A percentile compares a stretch with the other conserved stretches of the same genome.
phyloP scores from a whole-genome alignment of 176 grass and related monocot species.

The Paspalum vaginatum region DNA sequence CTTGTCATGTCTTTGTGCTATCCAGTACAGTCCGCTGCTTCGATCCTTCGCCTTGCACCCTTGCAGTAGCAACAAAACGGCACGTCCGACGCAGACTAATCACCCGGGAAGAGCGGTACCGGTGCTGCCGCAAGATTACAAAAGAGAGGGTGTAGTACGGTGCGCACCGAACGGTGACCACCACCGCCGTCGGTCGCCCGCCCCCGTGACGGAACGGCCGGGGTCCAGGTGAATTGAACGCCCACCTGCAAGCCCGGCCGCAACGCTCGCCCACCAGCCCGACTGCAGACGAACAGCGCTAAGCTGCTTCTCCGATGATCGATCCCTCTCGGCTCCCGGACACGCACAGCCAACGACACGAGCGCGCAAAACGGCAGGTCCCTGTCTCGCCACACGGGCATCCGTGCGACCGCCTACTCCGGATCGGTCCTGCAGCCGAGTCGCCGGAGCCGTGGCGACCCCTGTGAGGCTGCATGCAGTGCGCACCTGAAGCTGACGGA shows the following conservation, averaged over 20 bases:
- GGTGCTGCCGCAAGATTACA: background rate
- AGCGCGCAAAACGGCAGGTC: background rate
- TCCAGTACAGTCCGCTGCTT: background rate
- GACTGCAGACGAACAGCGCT: conserved; percentile 32
- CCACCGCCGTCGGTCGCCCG: background rate
- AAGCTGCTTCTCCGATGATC: background rate
- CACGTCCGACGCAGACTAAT: background rate
- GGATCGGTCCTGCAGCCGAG: background rate
- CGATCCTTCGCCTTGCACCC: background rate
- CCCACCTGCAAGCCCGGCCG: conserved; percentile 18
- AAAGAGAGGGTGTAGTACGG: too few relatives aligned
- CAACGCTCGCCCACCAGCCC: background rate
- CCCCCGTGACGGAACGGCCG: conserved; percentile 33
- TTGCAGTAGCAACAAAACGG: conserved; percentile 11
- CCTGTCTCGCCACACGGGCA: background rate
- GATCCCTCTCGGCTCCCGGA: background rate
- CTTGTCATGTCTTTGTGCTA: background rate
- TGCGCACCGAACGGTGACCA: background rate
- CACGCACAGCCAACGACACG: background rate
- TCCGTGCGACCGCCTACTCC: background rate
- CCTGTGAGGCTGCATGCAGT: background rate
- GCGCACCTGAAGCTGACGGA: background rate
- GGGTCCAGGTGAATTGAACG: conserved; percentile 43
- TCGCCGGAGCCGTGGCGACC: background rate
- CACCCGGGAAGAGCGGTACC: background rate